Evolutionary conservation across 2,329 filamentous ascomycete genomes (phyloP).

Genomic region (Colletotrichum theobromicola): DNA sequence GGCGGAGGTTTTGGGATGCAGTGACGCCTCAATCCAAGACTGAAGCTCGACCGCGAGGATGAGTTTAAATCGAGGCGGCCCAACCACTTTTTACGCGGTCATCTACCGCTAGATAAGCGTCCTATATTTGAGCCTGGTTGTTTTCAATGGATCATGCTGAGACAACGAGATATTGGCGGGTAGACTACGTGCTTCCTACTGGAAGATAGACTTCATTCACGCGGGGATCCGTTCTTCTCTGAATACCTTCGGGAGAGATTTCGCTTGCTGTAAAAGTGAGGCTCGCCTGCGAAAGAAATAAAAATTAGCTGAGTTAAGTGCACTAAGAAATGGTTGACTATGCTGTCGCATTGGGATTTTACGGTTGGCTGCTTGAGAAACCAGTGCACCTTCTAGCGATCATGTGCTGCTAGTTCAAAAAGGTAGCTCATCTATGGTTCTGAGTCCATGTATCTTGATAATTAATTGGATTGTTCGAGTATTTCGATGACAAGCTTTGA

Average conservation of each 20-base stretch:
- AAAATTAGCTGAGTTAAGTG: neutral
- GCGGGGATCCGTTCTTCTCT: neutral
- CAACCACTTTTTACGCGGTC: too few relatives aligned
- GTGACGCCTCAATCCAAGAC: neutral
- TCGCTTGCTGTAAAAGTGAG: neutral
- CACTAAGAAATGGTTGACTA: rapidly evolving
- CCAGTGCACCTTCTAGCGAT: neutral
- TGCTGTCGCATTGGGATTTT: neutral
- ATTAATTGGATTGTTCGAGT: neutral
- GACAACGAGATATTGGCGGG: neutral
- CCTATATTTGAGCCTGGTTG: neutral
- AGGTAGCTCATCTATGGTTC: neutral
- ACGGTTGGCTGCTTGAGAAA: neutral
- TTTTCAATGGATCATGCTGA: neutral
- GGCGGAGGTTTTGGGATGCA: neutral
- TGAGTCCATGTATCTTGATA: neutral
- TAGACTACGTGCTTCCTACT: neutral
- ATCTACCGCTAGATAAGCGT: neutral
- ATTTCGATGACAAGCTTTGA: rapidly evolving
- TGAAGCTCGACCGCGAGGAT: neutral
- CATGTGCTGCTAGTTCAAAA: neutral
- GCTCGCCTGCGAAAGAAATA: neutral
- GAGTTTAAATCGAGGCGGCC: neutral
- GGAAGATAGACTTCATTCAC: neutral
- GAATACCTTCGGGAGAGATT: neutral